Base-by-base conservation (phyloP, 179 eudicot species). In the Beta macrorhiza region DNA sequence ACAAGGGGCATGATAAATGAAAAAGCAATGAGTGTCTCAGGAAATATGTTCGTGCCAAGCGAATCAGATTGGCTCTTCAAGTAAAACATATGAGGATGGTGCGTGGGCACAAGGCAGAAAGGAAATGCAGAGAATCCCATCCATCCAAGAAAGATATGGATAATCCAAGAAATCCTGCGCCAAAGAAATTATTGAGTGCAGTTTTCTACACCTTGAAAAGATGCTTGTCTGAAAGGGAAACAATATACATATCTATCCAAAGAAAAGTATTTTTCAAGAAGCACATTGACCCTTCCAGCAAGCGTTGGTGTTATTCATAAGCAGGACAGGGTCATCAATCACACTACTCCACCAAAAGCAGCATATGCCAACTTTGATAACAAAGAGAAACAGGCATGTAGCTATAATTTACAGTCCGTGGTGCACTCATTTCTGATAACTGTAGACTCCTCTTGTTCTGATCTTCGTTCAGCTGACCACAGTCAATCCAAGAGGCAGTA, bases 1-100 rank as follows among this genome's bases (percentile, higher is more conserved):
- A 92, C 88, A 90, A 91, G 84, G 79, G 86, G 87, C 91, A 90
- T 84, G 92, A 86, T 85, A 90, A 91, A 92, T 91, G 92, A 88
- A 91, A 90, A 89, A 73, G 90, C 86, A 87, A 87, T 89, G 92
- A 75, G 85, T 85, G 91, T 86, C 93, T 85, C 85, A 87, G 87
- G 72, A 65, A 90, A 82, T 86, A 88, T 89, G 90, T 85, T 92
- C 78, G 88, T 84, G 88, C 92, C 97, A 91, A 85, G 88, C 88
- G 84, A 87, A 89, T 83, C 91, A 87, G 89, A 86, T 89, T 86
- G 90, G 89, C 82, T 85, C 93, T 85, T 91, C 89, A 78, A 82
- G 86, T 85, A 81, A 88, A 91, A 89, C 86, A 83, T 80, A 87
- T 78, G 85, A 87, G 81, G 88, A 88, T 87, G 91, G 83, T 84